phyloP scores from a whole-genome alignment of 352 stramenopile genomes.

The Aphanomyces invadans region DNA sequence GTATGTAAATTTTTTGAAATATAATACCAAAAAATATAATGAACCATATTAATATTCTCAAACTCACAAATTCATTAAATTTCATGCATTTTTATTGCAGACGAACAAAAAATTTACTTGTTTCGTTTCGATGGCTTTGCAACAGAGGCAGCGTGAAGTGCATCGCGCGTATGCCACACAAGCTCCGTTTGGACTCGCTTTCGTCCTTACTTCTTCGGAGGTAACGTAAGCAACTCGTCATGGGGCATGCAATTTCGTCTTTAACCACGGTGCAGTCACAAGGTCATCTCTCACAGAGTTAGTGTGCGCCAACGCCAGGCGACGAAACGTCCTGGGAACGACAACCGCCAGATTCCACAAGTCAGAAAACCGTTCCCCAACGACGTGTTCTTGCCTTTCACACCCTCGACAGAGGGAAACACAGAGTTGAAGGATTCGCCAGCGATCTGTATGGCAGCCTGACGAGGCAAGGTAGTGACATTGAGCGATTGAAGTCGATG shows the following conservation, averaged over 20 bases:
- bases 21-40: constrained; percentile 1
- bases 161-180: not conserved
- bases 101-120: not conserved
- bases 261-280: not conserved
- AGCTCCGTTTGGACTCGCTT: not conserved
- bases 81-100: not conserved
- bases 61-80: not conserved
- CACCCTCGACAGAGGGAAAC: not conserved
- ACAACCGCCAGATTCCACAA: not conserved
- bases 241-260: not conserved
- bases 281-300: not conserved
- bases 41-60: not conserved
- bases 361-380: not conserved
- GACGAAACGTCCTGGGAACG: not conserved
- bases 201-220: not conserved
- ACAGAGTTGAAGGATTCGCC: not conserved
- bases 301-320: not conserved
- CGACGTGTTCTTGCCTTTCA: not conserved
- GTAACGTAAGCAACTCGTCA: not conserved
- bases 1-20: not conserved
- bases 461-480: not conserved
- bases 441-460: not conserved
- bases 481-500: not conserved
- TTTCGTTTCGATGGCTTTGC: not conserved
- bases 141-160: not conserved